Conservation (phyloP, 208 protist species). For the Leishmania mexicana region DNA sequence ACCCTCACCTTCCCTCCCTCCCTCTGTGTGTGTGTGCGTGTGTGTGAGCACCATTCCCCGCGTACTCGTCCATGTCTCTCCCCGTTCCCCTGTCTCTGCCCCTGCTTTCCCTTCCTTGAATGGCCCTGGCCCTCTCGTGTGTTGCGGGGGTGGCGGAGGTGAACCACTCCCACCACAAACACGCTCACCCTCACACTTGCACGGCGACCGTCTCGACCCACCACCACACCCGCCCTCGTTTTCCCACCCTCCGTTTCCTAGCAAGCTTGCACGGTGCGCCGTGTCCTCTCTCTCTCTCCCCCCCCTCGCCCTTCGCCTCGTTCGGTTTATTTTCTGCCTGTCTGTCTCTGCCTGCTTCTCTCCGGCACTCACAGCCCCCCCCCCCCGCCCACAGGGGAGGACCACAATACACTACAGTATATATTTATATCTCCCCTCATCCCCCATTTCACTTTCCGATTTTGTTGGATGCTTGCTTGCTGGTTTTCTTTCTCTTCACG, state of each 20-base stretch:
- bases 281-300: background rate
- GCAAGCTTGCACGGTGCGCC: background rate
- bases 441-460: background rate
- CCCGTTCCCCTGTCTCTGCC: background rate
- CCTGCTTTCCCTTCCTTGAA: background rate
- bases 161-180: background rate
- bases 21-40: background rate
- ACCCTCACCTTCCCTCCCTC: no score
- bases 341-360: background rate
- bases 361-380: no score
- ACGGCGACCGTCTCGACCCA: background rate
- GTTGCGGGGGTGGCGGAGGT: background rate
- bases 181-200: background rate
- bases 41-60: background rate
- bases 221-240: background rate
- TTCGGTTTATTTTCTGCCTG: no score
- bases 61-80: background rate
- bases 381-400: no score
- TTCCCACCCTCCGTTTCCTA: background rate
- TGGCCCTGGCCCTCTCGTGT: background rate
- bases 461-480: background rate
- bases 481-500: background rate
- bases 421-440: background rate
- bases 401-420: no score
- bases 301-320: background rate